Evolutionary conservation across 768 basidiomycete genomes (phyloP).

Genomic region (Mrakia gelida): DNA sequence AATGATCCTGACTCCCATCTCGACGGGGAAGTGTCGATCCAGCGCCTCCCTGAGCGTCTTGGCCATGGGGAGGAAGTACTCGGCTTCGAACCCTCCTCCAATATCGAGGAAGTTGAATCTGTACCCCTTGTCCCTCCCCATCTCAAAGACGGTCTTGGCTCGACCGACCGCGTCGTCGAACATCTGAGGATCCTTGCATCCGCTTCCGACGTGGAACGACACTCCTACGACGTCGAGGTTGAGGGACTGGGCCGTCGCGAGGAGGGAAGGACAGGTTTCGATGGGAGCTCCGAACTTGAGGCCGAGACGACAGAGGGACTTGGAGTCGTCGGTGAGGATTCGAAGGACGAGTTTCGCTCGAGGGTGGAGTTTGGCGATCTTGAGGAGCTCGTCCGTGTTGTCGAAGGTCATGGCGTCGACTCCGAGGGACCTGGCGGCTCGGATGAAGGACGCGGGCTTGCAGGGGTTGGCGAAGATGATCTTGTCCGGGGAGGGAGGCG

Average conservation of each 20-base stretch:
- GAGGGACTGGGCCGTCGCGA: slow-evolving; percentile 72
- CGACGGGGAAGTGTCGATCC: slow-evolving; percentile 70
- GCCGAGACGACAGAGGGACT: slow-evolving; percentile 85
- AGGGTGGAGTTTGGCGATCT: slow-evolving; percentile 77
- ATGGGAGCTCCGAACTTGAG: slow-evolving; percentile 96
- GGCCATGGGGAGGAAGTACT: slow-evolving; percentile 75
- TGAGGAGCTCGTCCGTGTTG: slow-evolving; percentile 92
- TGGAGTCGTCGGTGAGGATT: slow-evolving; percentile 97
- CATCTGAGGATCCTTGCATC: slow-evolving; percentile 85
- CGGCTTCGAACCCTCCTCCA: slow-evolving; percentile 93
- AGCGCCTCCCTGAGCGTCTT: slow-evolving; percentile 65
- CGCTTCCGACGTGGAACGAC: slow-evolving; percentile 96
- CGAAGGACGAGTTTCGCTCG: slow-evolving; percentile 81
- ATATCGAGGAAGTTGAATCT: slow-evolving; percentile 80
- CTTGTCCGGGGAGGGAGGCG: slow-evolving; percentile 61
- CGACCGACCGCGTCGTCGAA: slow-evolving; percentile 86
- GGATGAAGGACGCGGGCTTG: slow-evolving; percentile 91
- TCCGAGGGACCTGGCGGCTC: slow-evolving; percentile 68
- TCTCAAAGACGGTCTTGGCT: slow-evolving; percentile 77
- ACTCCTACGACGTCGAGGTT: slow-evolving; percentile 84
- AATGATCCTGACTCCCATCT: slow-evolving; percentile 65
- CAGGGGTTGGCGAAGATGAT: slow-evolving; percentile 99
- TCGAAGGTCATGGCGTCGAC: slow-evolving; percentile 98
- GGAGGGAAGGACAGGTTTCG: slow-evolving; percentile 67
- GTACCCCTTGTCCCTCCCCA: slow-evolving; percentile 77